Evolutionary conservation across 2,329 filamentous ascomycete species (phyloP).

Genomic region (Amylocarpus encephaloides): DNA sequence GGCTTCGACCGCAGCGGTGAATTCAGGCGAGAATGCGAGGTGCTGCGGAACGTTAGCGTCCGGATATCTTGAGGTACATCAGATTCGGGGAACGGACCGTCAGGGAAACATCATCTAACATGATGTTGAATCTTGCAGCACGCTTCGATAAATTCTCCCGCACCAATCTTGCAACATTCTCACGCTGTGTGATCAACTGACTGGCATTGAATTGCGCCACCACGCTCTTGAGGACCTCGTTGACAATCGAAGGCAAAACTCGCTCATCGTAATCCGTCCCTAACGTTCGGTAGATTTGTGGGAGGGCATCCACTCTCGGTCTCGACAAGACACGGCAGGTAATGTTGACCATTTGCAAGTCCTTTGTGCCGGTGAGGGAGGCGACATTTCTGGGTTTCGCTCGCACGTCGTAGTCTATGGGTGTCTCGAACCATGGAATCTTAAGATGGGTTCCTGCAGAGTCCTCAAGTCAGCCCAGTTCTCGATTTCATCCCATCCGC

Average conservation of each 20-base stretch:
- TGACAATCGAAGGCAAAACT: conserved; percentile 93
- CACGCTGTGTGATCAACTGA: conserved; percentile 97
- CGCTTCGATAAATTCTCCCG: conserved; percentile 86
- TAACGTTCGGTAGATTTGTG: conserved; percentile 94
- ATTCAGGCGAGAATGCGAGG: conserved; percentile 67
- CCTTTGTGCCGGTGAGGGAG: conserved; percentile 96
- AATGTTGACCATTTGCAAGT: conserved; percentile 99
- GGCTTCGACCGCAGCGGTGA: conserved; percentile 66
- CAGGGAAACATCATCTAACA: conserved; percentile 93
- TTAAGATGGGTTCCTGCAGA: conserved; percentile 79
- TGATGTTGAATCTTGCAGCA: conserved; percentile 93
- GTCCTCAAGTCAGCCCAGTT: conserved; percentile 8
- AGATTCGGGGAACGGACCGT: conserved; percentile 57
- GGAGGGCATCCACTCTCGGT: conserved; percentile 79
- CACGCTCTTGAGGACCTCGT: conserved; percentile 97
- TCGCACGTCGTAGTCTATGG: conserved; percentile 94
- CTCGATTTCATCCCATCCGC: background rate
- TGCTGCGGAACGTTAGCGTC: conserved; percentile 44
- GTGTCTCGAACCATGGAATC: conserved; percentile 96
- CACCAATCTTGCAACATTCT: conserved; percentile 87
- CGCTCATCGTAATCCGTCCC: conserved; percentile 96
- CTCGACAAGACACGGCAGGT: conserved; percentile 97
- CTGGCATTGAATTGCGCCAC: conserved; percentile 98
- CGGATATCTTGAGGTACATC: too few species aligned
- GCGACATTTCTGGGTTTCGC: conserved; percentile 95